Evolutionary conservation across 257 asterid species (phyloP).

Genomic region (Ilex asprella): DNA sequence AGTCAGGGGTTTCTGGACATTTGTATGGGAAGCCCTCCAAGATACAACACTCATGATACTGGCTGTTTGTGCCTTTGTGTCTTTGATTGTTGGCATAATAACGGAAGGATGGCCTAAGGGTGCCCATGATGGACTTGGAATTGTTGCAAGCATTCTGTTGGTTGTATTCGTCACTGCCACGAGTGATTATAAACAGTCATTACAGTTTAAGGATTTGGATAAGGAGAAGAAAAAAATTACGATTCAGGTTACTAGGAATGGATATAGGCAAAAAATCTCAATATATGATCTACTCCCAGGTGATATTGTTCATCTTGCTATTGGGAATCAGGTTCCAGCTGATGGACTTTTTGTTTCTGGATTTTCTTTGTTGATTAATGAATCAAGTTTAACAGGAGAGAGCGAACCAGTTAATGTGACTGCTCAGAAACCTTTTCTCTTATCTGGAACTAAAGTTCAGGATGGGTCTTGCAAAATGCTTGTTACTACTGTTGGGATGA

Average conservation of each 20-base stretch:
- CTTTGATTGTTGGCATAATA: constrained; percentile 71
- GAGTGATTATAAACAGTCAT: constrained; percentile 74
- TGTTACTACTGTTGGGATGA: constrained; percentile 87
- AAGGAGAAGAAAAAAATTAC: constrained; percentile 82
- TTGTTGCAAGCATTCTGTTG: constrained; percentile 78
- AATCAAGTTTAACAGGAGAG: constrained; percentile 89
- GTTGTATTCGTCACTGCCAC: constrained; percentile 89
- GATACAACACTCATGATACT: constrained; percentile 95
- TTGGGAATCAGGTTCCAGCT: constrained; percentile 93
- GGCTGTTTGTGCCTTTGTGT: constrained; percentile 69
- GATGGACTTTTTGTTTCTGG: constrained; percentile 82
- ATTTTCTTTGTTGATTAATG: constrained; percentile 64
- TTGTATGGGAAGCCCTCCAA: constrained; percentile 92
- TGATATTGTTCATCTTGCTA: constrained; percentile 77
- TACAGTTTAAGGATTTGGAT: constrained; percentile 84
- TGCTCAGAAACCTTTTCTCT: constrained; percentile 66
- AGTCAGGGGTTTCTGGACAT: constrained; percentile 73
- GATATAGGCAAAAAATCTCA: constrained; percentile 70
- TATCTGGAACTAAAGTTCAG: constrained; percentile 85
- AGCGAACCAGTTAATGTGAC: constrained; percentile 71
- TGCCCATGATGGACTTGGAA: constrained; percentile 91
- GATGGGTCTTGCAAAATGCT: constrained; percentile 93
- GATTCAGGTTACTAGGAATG: constrained; percentile 77
- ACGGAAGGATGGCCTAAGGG: constrained; percentile 96
- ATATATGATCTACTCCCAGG: constrained; percentile 81